Percentiles rank a stretch among this genome's conserved stretches.
These are phyloP conservation scores for Brasilioporus rufonigricans DNA, from an alignment of 768 basidiomycete genomes.

Conservation along the genomic window DNA sequence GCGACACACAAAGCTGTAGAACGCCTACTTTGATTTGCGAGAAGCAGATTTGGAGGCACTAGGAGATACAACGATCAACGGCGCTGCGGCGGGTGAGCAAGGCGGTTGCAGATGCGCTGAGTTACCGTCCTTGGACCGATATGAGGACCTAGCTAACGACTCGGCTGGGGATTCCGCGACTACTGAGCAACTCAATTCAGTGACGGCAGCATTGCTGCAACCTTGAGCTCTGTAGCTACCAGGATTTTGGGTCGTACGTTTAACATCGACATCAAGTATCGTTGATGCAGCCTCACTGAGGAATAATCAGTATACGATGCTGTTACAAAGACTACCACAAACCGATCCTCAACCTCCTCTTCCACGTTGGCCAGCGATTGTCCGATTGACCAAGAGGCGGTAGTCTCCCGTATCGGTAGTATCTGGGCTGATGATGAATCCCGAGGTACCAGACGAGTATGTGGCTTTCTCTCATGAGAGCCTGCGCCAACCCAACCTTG, in stretches of 20 bases:
- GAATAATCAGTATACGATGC: not conserved
- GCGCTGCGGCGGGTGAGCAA: too few relatives aligned
- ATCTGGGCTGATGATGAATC: not conserved
- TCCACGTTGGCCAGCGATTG: not conserved
- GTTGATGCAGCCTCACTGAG: conserved; percentile 2
- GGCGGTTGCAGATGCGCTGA: too few relatives aligned
- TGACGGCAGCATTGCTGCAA: not conserved
- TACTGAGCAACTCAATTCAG: not conserved
- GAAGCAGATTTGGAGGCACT: not conserved
- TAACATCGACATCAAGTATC: not conserved
- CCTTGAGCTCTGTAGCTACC: not conserved
- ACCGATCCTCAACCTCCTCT: conserved; percentile 6
- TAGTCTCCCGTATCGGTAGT: not conserved
- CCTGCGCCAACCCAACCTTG: not conserved
- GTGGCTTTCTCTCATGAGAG: conserved; percentile 12
- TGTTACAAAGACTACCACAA: not conserved
- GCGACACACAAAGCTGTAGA: not conserved
- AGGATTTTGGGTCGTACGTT: not conserved
- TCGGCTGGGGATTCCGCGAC: not conserved
- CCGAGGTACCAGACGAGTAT: not conserved
- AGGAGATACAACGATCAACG: too few relatives aligned
- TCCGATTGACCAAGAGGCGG: not conserved
- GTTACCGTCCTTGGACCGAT: too few relatives aligned
- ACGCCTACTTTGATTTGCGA: not conserved
- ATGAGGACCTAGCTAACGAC: not conserved